Evolutionary conservation across 148 eudicot genomes (phyloP), one percentile per base, ranked within the genome.

Genomic region (Nepenthes gracilis): DNA sequence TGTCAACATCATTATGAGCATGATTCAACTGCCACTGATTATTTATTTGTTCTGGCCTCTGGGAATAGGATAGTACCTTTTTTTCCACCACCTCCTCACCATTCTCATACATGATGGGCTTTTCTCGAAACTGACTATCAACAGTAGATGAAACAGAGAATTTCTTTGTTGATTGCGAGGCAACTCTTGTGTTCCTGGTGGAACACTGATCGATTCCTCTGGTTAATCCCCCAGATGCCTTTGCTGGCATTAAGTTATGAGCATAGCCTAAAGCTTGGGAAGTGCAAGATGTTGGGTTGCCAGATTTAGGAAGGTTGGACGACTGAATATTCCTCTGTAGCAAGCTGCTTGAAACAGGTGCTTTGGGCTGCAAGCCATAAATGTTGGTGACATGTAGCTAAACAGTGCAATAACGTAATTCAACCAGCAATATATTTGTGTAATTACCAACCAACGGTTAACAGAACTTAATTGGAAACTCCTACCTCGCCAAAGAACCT

Each of bases 401-500:
- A 38, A 59, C 67, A 8, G 47, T 36, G 62, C 35, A 58, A 60
- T 15, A 34, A 62, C 12, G 3, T 49, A 49, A 49, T 10, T n/a
- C 53, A 5, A 10, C 15, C 6, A 49, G 12, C n/a, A 49, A 2
- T 49, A 11, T 10, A 10, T 11, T 49, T 49, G 4, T 49, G 15
- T 1, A 49, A 49, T 10, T 49, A 10, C 6, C 53, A 49, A 5
- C 12, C 15, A 49, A 49, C 56, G 72, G 9, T 61, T 35, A 3
- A 35, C 33, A 14, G 8, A 33, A 3, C 36, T 10, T 6, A 33
- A 58, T 62, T 48, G 56, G 32, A 45, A 9, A 6, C 14, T 6
- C 62, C 40, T 83, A 93, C 97, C 99, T 84, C 89, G 49, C 85
- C 70, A 67, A 93, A 93, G 71, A 84, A 93, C 38, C 80, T 80